Evolutionary conservation across 352 stramenopile species (phyloP), one percentile per base, ranked within the genome.

Genomic region (Pythium coloratum): DNA sequence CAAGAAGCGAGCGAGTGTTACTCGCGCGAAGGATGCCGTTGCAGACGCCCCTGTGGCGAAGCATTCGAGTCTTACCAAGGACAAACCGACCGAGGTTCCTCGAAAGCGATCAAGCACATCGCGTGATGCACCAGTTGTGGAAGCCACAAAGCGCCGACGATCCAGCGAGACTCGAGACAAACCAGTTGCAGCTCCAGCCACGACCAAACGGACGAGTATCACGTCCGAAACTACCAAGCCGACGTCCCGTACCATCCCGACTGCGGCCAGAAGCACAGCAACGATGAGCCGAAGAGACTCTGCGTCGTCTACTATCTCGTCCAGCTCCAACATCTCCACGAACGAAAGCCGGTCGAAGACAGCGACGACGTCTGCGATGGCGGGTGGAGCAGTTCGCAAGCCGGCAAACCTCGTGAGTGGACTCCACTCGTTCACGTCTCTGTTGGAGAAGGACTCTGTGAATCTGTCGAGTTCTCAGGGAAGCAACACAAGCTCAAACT

Each of bases 391-490:
- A 5, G 58, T 62, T 33, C 80, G 79, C 28, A 86, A 75, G 26
- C 80, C 79, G 16, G 33, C 76, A 1, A 93, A 95, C 65, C 74
- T 94, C 2, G 75, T 92, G 4, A 91, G 80, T 54, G 84, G 79
- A 8, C 42, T 95, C 28, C 85, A 94, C 44, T 94, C 85, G 12
- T 86, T 94, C 59, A 85, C 80, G 8, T 74, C 79, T n/a, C 63
- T 95, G 30, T 55, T 92, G 20, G 82, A 89, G 3, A 90, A 88
- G 38, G 75, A 88, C 26, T 71, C 65, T 0, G 55, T 30, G 6
- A 78, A 66, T 24, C 40, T 66, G 12, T 73, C 68, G 4, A 75
- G 64, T 34, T 71, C 56, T 14, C 74, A 68, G 54, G 42, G 56
- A 1, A 65, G 74, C 50, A 68, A 68, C 20, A 71, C 59, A 49